Base-by-base conservation (phyloP, 2,329 filamentous ascomycete species). In the Xylariaceae sp. region DNA sequence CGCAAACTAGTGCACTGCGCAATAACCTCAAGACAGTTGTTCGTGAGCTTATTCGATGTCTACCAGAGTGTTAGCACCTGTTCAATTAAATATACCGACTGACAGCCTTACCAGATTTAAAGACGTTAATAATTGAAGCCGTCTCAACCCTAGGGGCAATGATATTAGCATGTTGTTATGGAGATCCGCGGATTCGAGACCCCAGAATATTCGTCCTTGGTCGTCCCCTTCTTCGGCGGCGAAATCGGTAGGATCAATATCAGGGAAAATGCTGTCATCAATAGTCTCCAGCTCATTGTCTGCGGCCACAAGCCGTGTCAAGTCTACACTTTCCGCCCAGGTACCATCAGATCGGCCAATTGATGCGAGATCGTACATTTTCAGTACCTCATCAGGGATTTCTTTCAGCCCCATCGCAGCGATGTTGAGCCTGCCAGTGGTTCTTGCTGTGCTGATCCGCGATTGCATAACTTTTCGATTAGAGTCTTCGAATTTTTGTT, bases 251-350 rank as follows among this genome's bases (percentile, higher is more conserved):
- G 82, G 78, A 29, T 79, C 77, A 16, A 80, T 72, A 63, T 97
- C 92, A 0, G 93, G 92, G 63, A 97, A 97, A 15, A 92, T 77
- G 2, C 78, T 75, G 15, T 94, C 89, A 2, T 85, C 82, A 27
- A 97, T 78, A 26, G 78, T 77, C 64, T 90, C 85, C 41, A 99
- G 72, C 65, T 96, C 90, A 66, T 99, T 97, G 67, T 96, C 92
- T 7, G 93, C 92, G 5, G 89, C 92, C 59, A 94, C 84, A 43
- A 97, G 85, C 56, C 88, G 85, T 1, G 87, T 88, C 39, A 97
- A 75, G 67, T 97, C 93, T 9, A 97, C 91, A 54, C 89, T 88
- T 71, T 97, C 93, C 2, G 92, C 92, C 94, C 94, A 97, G 27
- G 87, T 84, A 9, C 85, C 82, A 29, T 81, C 84, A 18, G 81